phyloP scores from a whole-genome alignment of 2,329 filamentous ascomycete species.

The Lasiodiplodia sp. region DNA sequence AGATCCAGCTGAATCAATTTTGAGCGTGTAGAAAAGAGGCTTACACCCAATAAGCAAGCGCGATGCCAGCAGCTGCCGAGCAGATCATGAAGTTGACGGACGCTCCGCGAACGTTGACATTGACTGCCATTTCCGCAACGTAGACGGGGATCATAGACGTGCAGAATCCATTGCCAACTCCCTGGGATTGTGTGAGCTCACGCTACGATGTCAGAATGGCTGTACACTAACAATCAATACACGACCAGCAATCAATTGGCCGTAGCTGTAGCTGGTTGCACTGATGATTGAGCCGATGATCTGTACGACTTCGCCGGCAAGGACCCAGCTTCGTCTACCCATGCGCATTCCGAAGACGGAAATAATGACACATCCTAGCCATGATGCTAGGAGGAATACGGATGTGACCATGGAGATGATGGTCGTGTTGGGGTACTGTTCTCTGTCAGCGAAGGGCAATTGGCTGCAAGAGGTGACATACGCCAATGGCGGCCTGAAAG shows the following conservation, averaged over 20 bases:
- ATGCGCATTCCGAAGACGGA: conserved; percentile 37
- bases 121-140: conserved; percentile 42
- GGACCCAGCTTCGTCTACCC: conserved; percentile 40
- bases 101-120: conserved; percentile 38
- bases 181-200: conserved; percentile 32
- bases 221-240: conserved; percentile 36
- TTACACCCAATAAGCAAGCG: conserved; percentile 45
- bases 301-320: conserved; percentile 38
- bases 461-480: conserved; percentile 22
- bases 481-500: conserved; percentile 43
- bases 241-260: conserved; percentile 41
- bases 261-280: conserved; percentile 37
- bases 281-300: conserved; percentile 43
- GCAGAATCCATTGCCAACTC: conserved; percentile 44
- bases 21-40: not conserved
- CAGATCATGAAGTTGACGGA: conserved; percentile 42
- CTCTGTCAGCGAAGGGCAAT: not conserved
- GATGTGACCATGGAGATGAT: conserved; percentile 39
- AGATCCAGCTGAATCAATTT: not conserved
- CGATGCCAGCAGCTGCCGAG: conserved; percentile 37
- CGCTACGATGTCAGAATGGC: not conserved
- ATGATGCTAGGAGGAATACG: conserved; percentile 40
- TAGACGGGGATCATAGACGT: conserved; percentile 41
- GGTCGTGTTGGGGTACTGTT: conserved; percentile 37
- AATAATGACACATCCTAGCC: conserved; percentile 40